Conservation (phyloP, 345 rosid genomes). For the Microthlaspi erraticum region DNA sequence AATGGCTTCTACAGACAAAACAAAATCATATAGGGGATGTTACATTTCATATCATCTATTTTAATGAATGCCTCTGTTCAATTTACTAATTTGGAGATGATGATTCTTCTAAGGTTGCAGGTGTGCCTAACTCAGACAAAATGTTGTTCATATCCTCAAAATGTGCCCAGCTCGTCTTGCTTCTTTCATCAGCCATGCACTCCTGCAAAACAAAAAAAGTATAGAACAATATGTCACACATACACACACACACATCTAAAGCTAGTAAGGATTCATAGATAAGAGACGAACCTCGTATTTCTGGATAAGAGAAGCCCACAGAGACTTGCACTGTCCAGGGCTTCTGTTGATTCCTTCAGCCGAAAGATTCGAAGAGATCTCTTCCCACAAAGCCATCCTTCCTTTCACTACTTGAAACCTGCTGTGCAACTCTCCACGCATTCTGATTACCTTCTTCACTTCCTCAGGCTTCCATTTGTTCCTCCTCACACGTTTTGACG, state of each 20-base stretch:
- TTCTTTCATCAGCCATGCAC: slow-evolving; percentile 53
- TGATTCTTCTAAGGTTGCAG: slow-evolving; percentile 23
- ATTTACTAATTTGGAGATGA: slow-evolving; percentile 24
- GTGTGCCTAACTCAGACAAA: slow-evolving; percentile 58
- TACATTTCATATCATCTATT: slow-evolving; percentile 6
- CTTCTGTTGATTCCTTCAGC: slow-evolving; percentile 69
- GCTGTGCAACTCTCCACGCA: slow-evolving; percentile 68
- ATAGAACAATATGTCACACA: slow-evolving; percentile 6
- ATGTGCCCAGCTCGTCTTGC: slow-evolving; percentile 68
- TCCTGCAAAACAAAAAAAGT: slow-evolving; percentile 54
- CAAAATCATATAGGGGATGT: too few species aligned
- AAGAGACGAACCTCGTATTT: slow-evolving; percentile 72
- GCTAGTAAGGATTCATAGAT: background rate
- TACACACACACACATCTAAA: background rate
- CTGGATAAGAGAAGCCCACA: slow-evolving; percentile 86
- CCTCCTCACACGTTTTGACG: slow-evolving; percentile 54
- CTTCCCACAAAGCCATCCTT: slow-evolving; percentile 96
- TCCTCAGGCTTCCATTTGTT: slow-evolving; percentile 96
- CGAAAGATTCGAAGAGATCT: slow-evolving; percentile 65
- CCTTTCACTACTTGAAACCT: slow-evolving; percentile 83
- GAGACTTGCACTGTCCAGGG: slow-evolving; percentile 89
- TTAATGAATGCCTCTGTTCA: slow-evolving; percentile 19
- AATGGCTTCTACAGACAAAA: slow-evolving; percentile 38
- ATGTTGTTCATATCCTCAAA: slow-evolving; percentile 71
- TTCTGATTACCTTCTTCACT: slow-evolving; percentile 70